Evolutionary conservation across 805 yeast species (phyloP).

Genomic region (Clavispora carvajalis): DNA sequence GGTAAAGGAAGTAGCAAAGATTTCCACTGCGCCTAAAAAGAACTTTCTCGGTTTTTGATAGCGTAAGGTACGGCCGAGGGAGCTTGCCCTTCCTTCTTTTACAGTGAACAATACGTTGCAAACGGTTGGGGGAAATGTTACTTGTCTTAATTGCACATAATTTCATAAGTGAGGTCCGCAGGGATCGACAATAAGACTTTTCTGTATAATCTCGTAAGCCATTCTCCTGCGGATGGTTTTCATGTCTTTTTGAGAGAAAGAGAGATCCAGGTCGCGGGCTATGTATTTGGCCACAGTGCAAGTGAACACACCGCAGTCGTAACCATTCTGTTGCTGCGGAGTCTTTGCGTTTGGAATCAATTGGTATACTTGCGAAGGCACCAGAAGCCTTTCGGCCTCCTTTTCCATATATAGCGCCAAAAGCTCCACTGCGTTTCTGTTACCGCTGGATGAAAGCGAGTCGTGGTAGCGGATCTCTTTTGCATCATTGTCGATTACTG

Average conservation of each 20-base stretch:
- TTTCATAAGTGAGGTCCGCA: slow-evolving; percentile 9
- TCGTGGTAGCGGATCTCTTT: slow-evolving; percentile 68
- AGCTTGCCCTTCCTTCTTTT: too few species aligned
- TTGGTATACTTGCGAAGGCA: slow-evolving; percentile 18
- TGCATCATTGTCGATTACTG: slow-evolving; percentile 61
- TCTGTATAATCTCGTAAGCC: slow-evolving; percentile 53
- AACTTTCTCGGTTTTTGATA: slow-evolving; percentile 11
- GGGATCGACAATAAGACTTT: slow-evolving; percentile 20
- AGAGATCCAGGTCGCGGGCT: slow-evolving; percentile 44
- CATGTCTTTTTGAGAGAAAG: slow-evolving; percentile 68
- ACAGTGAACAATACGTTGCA: too few species aligned
- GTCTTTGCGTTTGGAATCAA: slow-evolving; percentile 30
- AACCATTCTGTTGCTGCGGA: slow-evolving; percentile 88
- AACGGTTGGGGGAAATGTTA: background rate
- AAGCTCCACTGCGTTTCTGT: slow-evolving; percentile 35
- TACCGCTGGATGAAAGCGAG: slow-evolving; percentile 54
- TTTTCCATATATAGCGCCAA: slow-evolving; percentile 58
- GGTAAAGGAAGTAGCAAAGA: slow-evolving; percentile 18
- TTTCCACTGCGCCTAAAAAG: slow-evolving; percentile 1
- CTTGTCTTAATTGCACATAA: background rate
- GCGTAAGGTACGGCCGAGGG: background rate
- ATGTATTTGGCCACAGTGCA: slow-evolving; percentile 70
- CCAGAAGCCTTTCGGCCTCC: slow-evolving; percentile 53
- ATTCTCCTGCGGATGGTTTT: slow-evolving; percentile 57
- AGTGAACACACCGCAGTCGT: slow-evolving; percentile 92